Evolutionary conservation across 108 stramenopile species (phyloP), one percentile per base, ranked within the genome.

Genomic region (Skeletonema potamos): DNA sequence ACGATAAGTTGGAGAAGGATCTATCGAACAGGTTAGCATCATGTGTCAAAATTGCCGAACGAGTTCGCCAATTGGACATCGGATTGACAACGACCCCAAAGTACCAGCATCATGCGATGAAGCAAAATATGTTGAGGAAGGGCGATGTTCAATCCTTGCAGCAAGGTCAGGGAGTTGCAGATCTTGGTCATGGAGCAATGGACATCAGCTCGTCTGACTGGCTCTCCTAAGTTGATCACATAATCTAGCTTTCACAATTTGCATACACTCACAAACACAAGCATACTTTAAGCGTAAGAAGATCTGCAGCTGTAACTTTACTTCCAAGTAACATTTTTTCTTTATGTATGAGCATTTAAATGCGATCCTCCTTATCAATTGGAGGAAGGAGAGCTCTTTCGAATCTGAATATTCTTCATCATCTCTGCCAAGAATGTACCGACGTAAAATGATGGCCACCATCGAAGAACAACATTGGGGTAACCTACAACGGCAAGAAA

Each of bases 61-160:
- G 76, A 12, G 64, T 90, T 26, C 87, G 84, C 54, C 58, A 70
- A 54, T 70, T 90, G 82, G 87, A 90, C 70, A 68, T 86, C 24
- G 34, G 61, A 28, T 63, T 90, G 17, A 54, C 81, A 24, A 83
- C 82, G 6, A 81, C 82, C 44, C 34, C 82, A 18, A 73, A 68
- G 24, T 90, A 85, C 72, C 78, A 68, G 61, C 71, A 68, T 22
- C 71, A 79, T 20, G 46, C 41, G 34, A 43, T 44, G 30, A 80
- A 68, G 67, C 66, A 61, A 28, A 66, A 27, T 28, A 37, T 69
- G 66, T 54, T 30, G 61, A 62, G 59, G 8, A 51, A 51, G 48
- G 48, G 39, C 13, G 39, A 24, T 51, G 3, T 37, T 37, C 36
- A n/a, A 15, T 41, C 39, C 39, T 41, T 51, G 48, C 15, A 17